Evolutionary conservation across 2,329 filamentous ascomycete genomes (phyloP), one percentile per base, ranked within the genome.

Genomic region (Didymella arachidicola): DNA sequence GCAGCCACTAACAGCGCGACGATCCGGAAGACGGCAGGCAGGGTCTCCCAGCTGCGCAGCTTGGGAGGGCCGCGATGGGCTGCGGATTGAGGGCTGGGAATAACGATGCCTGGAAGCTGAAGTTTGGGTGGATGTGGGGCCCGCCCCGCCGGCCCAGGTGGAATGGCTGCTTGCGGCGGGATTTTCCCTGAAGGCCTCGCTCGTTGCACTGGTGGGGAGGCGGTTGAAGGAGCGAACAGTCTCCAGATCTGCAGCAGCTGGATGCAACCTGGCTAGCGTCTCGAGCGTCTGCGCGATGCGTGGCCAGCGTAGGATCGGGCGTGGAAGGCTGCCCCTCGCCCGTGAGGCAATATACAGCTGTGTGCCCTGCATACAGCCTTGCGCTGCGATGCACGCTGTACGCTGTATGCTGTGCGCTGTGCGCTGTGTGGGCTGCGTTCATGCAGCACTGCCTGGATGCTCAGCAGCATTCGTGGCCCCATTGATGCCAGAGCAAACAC

Each of bases 71-170:
- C 36, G 36, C 22, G 44, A 36, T 16, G 39, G 39, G 7, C 10
- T 10, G 39, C n/a, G 30, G 53, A 39, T n/a, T 51, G 53, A 56
- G 25, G 19, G 54, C 42, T 47, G 54, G 54, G 41, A 57, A 57
- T 57, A 46, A 45, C 11, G 19, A 14, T 18, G 34, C 22, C 22
- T 47, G 26, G 34, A 27, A 27, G 22, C 30, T 22, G 32, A n/a
- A 57, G 46, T 50, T 39, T 50, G 53, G 53, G 39, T 43, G 38
- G 38, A 18, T 19, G 46, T 41, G 46, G 53, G 41, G 42, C 29
- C 10, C 1, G 4, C 7, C 19, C 29, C 16, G 52, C 52, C 12
- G 44, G 26, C 42, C 3, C 51, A 46, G 32, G 19, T 38, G 14
- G 6, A 5, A 42, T 22, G 43, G 43, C 51, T 41, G 52, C 43